phyloP scores from a whole-genome alignment of 1,284 basidiomycete species.

The Cutaneotrichosporon spelunceum region DNA sequence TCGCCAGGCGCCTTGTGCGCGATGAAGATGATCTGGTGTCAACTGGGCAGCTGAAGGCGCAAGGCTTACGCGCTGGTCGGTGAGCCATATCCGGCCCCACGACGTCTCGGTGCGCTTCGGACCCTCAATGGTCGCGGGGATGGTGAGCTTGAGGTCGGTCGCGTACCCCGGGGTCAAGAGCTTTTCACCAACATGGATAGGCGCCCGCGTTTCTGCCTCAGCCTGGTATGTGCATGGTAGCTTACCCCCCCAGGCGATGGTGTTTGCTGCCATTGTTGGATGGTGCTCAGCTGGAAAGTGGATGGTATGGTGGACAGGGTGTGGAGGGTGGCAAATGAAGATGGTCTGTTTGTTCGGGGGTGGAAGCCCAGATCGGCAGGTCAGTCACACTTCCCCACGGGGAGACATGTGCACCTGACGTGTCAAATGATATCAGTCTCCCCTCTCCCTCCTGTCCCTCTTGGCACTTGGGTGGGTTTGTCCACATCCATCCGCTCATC shows the following conservation, averaged over 20 bases:
- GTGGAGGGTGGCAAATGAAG: neutral
- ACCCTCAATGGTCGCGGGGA: slow-evolving; percentile 43
- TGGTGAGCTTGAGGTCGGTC: slow-evolving; percentile 37
- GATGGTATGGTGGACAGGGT: too few species aligned
- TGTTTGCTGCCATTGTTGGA: slow-evolving; percentile 22
- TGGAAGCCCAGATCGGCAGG: neutral
- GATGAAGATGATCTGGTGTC: slow-evolving; percentile 32
- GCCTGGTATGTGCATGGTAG: neutral
- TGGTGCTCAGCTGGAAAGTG: neutral
- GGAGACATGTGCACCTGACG: neutral
- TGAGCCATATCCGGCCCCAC: slow-evolving; percentile 41
- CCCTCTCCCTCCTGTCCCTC: neutral
- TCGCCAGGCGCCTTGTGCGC: slow-evolving; percentile 4
- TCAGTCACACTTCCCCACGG: neutral
- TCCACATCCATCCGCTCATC: neutral
- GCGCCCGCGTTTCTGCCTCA: slow-evolving; percentile 8
- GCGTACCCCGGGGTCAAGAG: slow-evolving; percentile 32
- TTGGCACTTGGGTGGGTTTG: neutral
- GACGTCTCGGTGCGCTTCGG: slow-evolving; percentile 40
- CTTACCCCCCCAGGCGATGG: slow-evolving; percentile 14
- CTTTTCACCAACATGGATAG: slow-evolving; percentile 30
- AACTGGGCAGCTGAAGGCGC: neutral
- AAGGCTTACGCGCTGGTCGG: slow-evolving; percentile 42
- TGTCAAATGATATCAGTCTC: slow-evolving; percentile 6
- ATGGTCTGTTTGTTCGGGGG: neutral